Percentiles rank a stretch among this genome's conserved stretches.
Conservation (phyloP, 352 stramenopile species). For the Globisporangium heterothallicum region DNA sequence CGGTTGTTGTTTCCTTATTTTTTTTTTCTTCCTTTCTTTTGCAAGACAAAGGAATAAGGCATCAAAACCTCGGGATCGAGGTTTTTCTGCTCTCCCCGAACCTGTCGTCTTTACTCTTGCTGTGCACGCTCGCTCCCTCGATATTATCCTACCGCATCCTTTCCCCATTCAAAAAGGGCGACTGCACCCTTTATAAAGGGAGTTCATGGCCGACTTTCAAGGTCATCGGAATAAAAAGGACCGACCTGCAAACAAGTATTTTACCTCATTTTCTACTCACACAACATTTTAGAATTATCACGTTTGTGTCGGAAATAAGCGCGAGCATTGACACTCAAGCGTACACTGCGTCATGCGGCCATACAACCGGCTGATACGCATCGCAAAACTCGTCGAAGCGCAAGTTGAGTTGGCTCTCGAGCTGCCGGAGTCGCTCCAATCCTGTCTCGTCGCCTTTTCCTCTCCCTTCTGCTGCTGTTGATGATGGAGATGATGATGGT, state of each 20-base stretch:
- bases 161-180: too few relatives aligned
- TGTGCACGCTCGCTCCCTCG: not conserved
- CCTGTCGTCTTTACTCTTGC: too few relatives aligned
- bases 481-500: not conserved
- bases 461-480: slow-evolving; percentile 8
- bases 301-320: not conserved
- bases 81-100: slow-evolving; percentile 1
- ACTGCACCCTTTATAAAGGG: too few relatives aligned
- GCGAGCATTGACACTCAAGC: not conserved
- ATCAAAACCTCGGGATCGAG: too few relatives aligned
- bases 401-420: slow-evolving; percentile 50
- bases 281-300: too few relatives aligned
- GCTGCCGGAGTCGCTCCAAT: too few relatives aligned
- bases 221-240: too few relatives aligned
- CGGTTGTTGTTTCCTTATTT: slow-evolving; percentile 7
- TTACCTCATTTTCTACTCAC: too few relatives aligned
- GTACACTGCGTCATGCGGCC: slow-evolving; percentile 26
- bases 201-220: too few relatives aligned
- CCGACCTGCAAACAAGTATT: too few relatives aligned
- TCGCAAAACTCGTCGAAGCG: slow-evolving; percentile 69
- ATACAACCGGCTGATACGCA: slow-evolving; percentile 45
- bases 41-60: too few relatives aligned
- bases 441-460: not conserved
- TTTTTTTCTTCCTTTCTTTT: not conserved
- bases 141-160: too few relatives aligned